phyloP scores from a whole-genome alignment of 2,329 filamentous ascomycete species.

The Knufia petricola region DNA sequence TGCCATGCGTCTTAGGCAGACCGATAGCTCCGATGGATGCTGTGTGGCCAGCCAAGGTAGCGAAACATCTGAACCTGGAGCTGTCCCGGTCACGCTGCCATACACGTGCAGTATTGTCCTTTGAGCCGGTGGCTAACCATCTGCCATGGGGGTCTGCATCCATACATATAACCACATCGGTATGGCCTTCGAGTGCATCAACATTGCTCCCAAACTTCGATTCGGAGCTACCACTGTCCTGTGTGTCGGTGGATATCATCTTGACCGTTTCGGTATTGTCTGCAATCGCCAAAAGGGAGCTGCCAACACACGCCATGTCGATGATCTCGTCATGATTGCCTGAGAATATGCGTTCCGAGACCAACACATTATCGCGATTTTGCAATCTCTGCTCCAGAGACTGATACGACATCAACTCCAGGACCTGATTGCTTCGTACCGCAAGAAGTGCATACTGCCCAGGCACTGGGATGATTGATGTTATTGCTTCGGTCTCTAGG shows the following conservation, averaged over 20 bases:
- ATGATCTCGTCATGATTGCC: constrained; percentile 98
- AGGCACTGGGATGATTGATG: constrained; percentile 56
- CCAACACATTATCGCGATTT: constrained; percentile 34
- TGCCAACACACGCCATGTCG: constrained; percentile 76
- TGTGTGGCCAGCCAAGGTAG: constrained; percentile 79
- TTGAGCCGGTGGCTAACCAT: constrained; percentile 92
- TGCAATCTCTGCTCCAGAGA: constrained; percentile 22
- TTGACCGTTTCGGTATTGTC: constrained; percentile 93
- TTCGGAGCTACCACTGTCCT: constrained; percentile 27
- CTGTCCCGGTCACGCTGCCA: constrained; percentile 76
- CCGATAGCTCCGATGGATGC: constrained; percentile 88
- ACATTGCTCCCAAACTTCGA: constrained; percentile 73
- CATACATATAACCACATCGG: constrained; percentile 90
- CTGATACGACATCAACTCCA: constrained; percentile 60
- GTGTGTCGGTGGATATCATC: constrained; percentile 59
- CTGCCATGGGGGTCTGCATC: constrained; percentile 95
- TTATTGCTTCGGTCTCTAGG: constrained; percentile 56
- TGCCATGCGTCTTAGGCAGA: constrained; percentile 58
- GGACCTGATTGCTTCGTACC: constrained; percentile 79
- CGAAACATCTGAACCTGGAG: constrained; percentile 67
- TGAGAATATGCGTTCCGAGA: constrained; percentile 67
- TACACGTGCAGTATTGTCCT: constrained; percentile 87
- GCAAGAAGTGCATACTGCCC: constrained; percentile 50
- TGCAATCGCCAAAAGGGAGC: constrained; percentile 75
- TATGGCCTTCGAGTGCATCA: constrained; percentile 75